These are phyloP conservation scores for Sclerotinia minor DNA, from an alignment of 2,329 filamentous ascomycete genomes.

Conservation along the genomic window DNA sequence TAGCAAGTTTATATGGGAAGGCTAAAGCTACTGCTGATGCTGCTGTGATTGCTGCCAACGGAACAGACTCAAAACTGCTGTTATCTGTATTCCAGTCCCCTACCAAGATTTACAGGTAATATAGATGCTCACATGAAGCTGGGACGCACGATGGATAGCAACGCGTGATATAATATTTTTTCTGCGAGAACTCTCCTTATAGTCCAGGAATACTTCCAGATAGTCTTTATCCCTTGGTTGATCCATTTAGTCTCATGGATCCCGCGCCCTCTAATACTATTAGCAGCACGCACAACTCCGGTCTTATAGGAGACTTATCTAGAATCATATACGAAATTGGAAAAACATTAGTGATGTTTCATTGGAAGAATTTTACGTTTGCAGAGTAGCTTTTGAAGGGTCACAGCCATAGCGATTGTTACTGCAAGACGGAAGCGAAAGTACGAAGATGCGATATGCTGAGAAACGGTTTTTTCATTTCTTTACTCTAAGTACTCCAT, in stretches of 20 bases:
- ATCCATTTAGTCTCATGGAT: background rate
- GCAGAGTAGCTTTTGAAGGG: background rate
- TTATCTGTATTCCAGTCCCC: too few species aligned
- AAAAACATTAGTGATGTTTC: background rate
- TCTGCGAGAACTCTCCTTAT: background rate
- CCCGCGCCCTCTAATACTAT: too few species aligned
- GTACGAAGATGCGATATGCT: background rate
- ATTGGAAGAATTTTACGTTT: background rate
- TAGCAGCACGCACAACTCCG: too few species aligned
- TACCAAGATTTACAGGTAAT: background rate
- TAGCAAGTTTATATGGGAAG: too few species aligned
- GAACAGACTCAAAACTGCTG: too few species aligned
- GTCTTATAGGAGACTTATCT: too few species aligned
- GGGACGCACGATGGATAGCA: background rate
- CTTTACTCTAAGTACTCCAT: background rate
- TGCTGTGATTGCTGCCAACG: too few species aligned
- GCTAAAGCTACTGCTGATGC: too few species aligned
- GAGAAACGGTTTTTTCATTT: background rate
- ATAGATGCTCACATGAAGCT: background rate
- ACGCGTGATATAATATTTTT: background rate
- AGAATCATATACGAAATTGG: background rate
- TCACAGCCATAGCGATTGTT: background rate
- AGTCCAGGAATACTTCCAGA: background rate
- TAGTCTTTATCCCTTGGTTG: background rate
- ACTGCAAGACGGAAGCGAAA: background rate